Percentiles rank a stretch among this genome's conserved stretches.
Evolutionary conservation across 768 basidiomycete genomes (phyloP).

Genomic region (Agrocybe praecox): DNA sequence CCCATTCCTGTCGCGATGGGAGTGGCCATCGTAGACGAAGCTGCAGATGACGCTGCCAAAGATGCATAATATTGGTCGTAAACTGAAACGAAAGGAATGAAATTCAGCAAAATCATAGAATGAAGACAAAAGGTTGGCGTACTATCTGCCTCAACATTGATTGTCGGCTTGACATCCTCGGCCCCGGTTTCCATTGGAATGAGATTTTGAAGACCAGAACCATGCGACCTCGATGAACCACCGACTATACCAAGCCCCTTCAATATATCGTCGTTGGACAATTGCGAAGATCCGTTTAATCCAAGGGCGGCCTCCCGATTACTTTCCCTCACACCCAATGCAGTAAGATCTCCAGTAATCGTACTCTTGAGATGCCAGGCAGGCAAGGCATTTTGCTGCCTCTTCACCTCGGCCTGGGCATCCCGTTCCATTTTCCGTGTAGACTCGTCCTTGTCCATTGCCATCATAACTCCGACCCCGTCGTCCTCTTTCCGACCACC

Average conservation of each 20-base stretch:
- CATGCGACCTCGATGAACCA: slow-evolving; percentile 24
- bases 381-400: slow-evolving; percentile 90
- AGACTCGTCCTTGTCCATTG: slow-evolving; percentile 86
- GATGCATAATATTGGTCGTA: slow-evolving; percentile 86
- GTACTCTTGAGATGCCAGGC: slow-evolving; percentile 97
- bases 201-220: slow-evolving; percentile 21
- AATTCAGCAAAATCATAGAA: background rate
- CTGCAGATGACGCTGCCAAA: slow-evolving; percentile 60
- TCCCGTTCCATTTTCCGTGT: slow-evolving; percentile 74
- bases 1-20: slow-evolving; percentile 53
- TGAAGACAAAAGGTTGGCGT: slow-evolving; percentile 25
- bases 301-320: slow-evolving; percentile 46
- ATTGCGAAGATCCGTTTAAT: slow-evolving; percentile 27
- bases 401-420: slow-evolving; percentile 80
- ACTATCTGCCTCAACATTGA: slow-evolving; percentile 70
- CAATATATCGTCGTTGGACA: slow-evolving; percentile 73
- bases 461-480: slow-evolving; percentile 85
- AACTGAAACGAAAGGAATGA: slow-evolving; percentile 39
- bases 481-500: slow-evolving; percentile 65
- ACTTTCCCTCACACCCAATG: slow-evolving; percentile 77
- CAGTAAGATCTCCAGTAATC: slow-evolving; percentile 89
- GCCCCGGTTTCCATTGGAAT: slow-evolving; percentile 14
- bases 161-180: slow-evolving; percentile 42
- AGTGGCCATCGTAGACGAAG: slow-evolving; percentile 61
- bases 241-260: slow-evolving; percentile 67